Evolutionary conservation across 148 eudicot genomes (phyloP), one percentile per base, ranked within the genome.

Genomic region (Spergularia marina): DNA sequence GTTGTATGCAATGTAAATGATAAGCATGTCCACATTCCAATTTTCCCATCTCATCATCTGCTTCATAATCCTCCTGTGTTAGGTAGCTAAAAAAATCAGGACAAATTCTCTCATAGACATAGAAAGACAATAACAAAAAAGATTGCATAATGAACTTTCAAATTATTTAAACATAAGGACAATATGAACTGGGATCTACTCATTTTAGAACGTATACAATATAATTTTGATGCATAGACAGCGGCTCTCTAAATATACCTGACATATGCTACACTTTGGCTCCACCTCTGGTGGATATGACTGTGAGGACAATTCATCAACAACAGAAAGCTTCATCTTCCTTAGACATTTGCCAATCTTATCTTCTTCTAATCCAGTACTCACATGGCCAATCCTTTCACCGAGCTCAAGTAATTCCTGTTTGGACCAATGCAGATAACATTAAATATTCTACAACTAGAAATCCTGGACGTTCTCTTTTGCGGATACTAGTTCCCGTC

Each of bases 321-420:
- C 44, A 47, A 68, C 40, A 12, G 84, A 72, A 21, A 84, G 74
- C 73, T 90, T 94, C 25, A 84, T 82, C 87, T 85, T 87, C 79
- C 89, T 82, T 56, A 94, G 78, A 83, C 95, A 91, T 55, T 83
- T 82, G 60, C 85, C 78, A 56, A 94, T 89, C 82, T 90, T 87
- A 65, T 91, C 98, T 73, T 91, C 98, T 72, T 81, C 81, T 71
- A 94, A 70, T 79, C 98, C 98, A 52, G 98, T 91, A 81, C 72
- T 90, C 72, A 91, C 98, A 78, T 90, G 78, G 30, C 98, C 98
- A 12, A 94, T 94, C 68, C 87, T 87, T 16, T 94, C 98, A 64
- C 98, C 97, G 59, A 94, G 94, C 80, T 91, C 98, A 57, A 94
- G 90, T 68, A 94, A 82, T 72, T 90, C 91, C 94, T 90, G 80